Evolutionary conservation across 2,329 filamentous ascomycete genomes (phyloP), one percentile per base, ranked within the genome.

Genomic region (Microdochium trichocladiopsis): DNA sequence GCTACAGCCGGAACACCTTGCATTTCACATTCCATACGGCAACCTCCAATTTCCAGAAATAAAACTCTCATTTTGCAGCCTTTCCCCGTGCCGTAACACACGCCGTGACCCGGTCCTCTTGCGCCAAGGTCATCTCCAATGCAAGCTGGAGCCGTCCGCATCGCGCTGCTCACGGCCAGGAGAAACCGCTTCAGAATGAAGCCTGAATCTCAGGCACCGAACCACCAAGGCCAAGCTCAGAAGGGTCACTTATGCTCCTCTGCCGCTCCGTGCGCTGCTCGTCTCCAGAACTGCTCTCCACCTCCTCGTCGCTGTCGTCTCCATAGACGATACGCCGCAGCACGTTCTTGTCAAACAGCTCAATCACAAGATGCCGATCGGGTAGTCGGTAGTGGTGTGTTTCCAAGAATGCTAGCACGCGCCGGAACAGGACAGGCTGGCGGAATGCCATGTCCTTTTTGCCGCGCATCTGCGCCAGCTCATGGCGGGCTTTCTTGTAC

Each of bases 311-410:
- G 11, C 65, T 69, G 25, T 69, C 70, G 33, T 89, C 87, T 50
- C 88, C 85, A 53, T 95, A 84, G 12, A 99, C 88, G 55, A 96
- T 88, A 58, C 83, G 82, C 57, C 91, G 79, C 70, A 97, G 78
- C 45, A 97, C 89, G 54, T 82, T 86, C 70, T 93, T 94, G 63
- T 97, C 93, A 62, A 99, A 99, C 22, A 99, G 72, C 65, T 97
- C 94, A 54, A 97, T 85, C 33, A 96, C 88, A 70, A 96, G 92
- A 47, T 93, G 86, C 56, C 93, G 87, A 25, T 95, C 88, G 1
- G 86, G 87, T 2, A 99, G 78, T 22, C 91, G 83, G 69, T 94
- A 97, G 65, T 95, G 90, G 61, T 96, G 93, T 59, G 83, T 85
- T 68, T 96, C 91, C 54, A 99, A 78, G 49, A 97, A 77, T 9